phyloP scores from a whole-genome alignment of 2,329 filamentous ascomycete species.

The Scopulariopsis brevicaulis region DNA sequence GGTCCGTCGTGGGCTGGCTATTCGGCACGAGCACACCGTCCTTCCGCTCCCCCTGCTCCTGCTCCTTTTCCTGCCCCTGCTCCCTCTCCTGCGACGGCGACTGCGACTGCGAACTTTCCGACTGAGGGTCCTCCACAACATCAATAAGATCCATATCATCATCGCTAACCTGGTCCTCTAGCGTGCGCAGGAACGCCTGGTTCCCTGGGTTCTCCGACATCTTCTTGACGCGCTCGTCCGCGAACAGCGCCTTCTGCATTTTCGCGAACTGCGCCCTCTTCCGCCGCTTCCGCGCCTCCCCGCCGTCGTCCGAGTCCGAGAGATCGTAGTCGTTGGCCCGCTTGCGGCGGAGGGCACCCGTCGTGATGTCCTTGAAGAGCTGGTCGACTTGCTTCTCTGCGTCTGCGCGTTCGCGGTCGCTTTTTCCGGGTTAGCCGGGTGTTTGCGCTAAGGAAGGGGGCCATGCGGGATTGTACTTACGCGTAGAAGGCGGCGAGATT shows the following conservation, averaged over 20 bases:
- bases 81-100: constrained; percentile 15
- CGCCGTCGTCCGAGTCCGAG: constrained; percentile 83
- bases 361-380: constrained; percentile 86
- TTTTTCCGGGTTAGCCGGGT: constrained; percentile 19
- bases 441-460: background rate
- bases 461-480: constrained; percentile 43
- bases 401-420: constrained; percentile 64
- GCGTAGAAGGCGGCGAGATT: constrained; percentile 80
- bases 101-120: constrained; percentile 18
- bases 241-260: constrained; percentile 79
- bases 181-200: constrained; percentile 77
- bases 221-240: constrained; percentile 83
- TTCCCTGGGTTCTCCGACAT: constrained; percentile 84
- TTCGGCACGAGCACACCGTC: constrained; percentile 29
- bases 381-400: constrained; percentile 86
- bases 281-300: constrained; percentile 63
- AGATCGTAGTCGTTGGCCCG: constrained; percentile 73
- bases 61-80: constrained; percentile 7
- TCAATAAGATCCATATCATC: constrained; percentile 69
- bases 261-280: constrained; percentile 83
- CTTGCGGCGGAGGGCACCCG: constrained; percentile 75
- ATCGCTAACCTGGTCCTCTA: constrained; percentile 70
- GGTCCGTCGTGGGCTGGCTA: constrained; percentile 37
- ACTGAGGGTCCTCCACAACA: constrained; percentile 19
- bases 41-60: constrained; percentile 11